Evolutionary conservation across 2,329 filamentous ascomycete species (phyloP).

Genomic region (Calonectria naviculata): DNA sequence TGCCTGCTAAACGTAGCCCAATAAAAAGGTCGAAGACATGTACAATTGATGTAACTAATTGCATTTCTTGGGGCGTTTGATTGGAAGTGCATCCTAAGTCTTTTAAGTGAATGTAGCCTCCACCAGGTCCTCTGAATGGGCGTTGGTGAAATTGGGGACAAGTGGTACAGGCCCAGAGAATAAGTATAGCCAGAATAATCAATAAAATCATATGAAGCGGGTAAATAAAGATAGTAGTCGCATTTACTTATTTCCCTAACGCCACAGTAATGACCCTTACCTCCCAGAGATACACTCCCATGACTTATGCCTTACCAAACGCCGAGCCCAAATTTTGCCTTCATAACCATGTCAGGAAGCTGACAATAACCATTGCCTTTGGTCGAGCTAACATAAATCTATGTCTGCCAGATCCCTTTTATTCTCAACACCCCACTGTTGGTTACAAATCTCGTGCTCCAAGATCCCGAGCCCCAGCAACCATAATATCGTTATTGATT

Average conservation of each 20-base stretch:
- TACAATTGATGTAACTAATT: neutral
- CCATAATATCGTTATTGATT: slow-evolving; percentile 72
- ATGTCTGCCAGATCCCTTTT: neutral
- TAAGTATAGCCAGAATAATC: neutral
- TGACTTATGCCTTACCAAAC: slow-evolving; percentile 27
- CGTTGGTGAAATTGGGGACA: neutral
- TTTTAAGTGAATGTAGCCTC: neutral
- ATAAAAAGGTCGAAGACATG: neutral
- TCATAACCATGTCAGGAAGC: neutral
- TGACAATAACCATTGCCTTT: slow-evolving; percentile 21
- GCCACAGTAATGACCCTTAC: slow-evolving; percentile 20
- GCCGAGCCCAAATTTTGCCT: slow-evolving; percentile 13
- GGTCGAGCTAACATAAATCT: neutral
- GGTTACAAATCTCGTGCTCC: slow-evolving; percentile 35
- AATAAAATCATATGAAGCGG: neutral
- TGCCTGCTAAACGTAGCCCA: too few species aligned
- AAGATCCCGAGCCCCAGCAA: slow-evolving; percentile 58
- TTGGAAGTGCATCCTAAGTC: neutral
- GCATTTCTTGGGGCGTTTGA: neutral
- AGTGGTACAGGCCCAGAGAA: neutral
- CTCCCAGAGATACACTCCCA: slow-evolving; percentile 2
- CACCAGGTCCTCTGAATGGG: neutral
- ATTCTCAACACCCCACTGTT: neutral
- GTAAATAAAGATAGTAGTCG: neutral
- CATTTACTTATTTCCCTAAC: slow-evolving; percentile 12